These are phyloP conservation scores for Murraya koenigii DNA, from an alignment of 345 rosid species.

Conservation along the genomic window DNA sequence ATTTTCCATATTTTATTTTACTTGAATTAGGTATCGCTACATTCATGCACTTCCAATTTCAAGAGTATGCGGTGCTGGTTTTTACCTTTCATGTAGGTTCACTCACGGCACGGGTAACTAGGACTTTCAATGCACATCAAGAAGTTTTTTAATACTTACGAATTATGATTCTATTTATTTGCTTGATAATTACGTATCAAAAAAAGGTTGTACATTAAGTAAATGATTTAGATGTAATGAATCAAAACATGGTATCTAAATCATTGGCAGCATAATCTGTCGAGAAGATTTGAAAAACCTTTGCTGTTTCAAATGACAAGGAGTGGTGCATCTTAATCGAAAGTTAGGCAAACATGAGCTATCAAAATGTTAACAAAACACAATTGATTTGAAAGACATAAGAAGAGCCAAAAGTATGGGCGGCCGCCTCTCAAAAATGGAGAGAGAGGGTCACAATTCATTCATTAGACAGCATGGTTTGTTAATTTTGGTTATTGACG, in stretches of 20 bases:
- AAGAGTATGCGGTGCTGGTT: neutral
- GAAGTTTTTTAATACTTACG: neutral
- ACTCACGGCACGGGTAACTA: neutral
- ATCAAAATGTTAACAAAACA: neutral
- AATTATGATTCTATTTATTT: no score
- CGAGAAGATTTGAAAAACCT: neutral
- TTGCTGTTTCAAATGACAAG: neutral
- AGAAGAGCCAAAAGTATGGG: neutral
- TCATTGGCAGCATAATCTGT: neutral
- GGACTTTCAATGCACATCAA: no score
- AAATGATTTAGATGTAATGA: neutral
- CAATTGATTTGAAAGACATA: neutral
- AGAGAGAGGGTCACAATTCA: neutral
- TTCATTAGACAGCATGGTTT: neutral
- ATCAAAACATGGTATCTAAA: neutral
- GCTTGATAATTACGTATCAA: neutral
- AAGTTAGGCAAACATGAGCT: neutral
- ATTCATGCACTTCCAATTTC: conserved; percentile 17
- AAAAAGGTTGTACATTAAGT: neutral
- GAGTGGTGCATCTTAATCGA: neutral
- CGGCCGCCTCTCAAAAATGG: conserved; percentile 3
- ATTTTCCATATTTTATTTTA: conserved; percentile 2
- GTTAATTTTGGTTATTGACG: conserved; percentile 4
- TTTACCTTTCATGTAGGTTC: neutral
- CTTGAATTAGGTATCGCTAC: conserved; percentile 10